Base-by-base conservation (phyloP, 306 rosid species). In the Dryas octopetala region DNA sequence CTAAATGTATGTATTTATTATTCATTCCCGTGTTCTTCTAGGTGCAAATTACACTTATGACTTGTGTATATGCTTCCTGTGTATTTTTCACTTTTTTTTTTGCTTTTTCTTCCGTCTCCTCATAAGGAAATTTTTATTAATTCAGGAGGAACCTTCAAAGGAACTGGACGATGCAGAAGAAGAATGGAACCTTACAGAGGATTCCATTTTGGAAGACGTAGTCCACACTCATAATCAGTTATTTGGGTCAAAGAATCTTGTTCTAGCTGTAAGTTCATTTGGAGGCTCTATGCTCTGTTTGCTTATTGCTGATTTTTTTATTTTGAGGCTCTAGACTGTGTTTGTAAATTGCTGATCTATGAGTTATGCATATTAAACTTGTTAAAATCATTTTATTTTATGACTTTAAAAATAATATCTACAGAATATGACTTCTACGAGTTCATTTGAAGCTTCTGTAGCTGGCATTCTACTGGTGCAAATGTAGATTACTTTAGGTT, bases 241-340 rank as follows among this genome's bases (percentile, higher is more conserved):
- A 74, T 95, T 95, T 83, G 97, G 97, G 58, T 89, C 91, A 76
- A 78, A 52, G 78, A 86, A 88, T 85, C 88, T 90, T 15, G 78
- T 86, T 76, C 78, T 78, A 58, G 74, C 67, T 51, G 98, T 93
- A 85, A 93, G 98, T 85, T 45, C 32, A 4, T 71, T 43, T 63
- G 17, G 40, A 40, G 47, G 19, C n/a, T 40, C 17, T 61, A 5
- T 62, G 11, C 41, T 26, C 43, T 58, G 66, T 73, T 71, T 41
- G 10, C 62, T 78, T 49, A 57, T 65, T 41, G 16, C 67, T 78
- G 61, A 57, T 63, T 32, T 32, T 67, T 44, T 5, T n/a, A 4
- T 71, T 43, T 63, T 12, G 40, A 40, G 47, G 19, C n/a, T 40
- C 17, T 48, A 9, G 49, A 6, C 41, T 26, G 49, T 58, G 66